Percentiles rank a stretch among this genome's conserved stretches.
These are phyloP conservation scores for Podospora didyma DNA, from an alignment of 495 filamentous ascomycete species.

Conservation along the genomic window DNA sequence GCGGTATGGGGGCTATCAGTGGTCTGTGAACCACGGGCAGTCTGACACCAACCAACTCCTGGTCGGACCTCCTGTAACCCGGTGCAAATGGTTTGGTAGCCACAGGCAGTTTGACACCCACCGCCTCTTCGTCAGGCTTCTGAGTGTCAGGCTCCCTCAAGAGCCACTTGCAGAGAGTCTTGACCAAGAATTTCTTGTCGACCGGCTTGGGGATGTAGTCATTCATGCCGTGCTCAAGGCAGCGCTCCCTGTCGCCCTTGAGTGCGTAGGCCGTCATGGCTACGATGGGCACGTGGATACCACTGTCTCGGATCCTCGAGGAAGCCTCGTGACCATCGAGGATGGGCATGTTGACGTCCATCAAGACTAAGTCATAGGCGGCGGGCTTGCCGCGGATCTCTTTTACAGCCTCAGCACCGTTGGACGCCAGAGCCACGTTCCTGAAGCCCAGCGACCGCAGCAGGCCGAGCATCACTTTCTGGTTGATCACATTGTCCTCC, in stretches of 20 bases:
- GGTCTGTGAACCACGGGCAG: too few relatives aligned
- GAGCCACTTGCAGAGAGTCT: conserved; percentile 44
- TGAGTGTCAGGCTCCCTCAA: too few relatives aligned
- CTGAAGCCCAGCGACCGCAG: conserved; percentile 52
- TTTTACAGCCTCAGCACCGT: conserved; percentile 55
- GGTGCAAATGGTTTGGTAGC: too few relatives aligned
- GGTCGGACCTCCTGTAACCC: too few relatives aligned
- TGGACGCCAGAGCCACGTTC: conserved; percentile 48
- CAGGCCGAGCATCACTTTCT: conserved; percentile 58
- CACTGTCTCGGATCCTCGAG: conserved; percentile 29
- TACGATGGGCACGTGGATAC: conserved; percentile 52
- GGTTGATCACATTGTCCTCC: conserved; percentile 62
- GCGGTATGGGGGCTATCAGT: too few relatives aligned
- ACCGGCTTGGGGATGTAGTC: conserved; percentile 61
- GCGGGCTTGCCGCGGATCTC: conserved; percentile 47
- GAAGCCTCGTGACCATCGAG: conserved; percentile 42
- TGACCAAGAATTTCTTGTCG: conserved; percentile 39
- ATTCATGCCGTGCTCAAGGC: conserved; percentile 58
- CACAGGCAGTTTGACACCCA: too few relatives aligned
- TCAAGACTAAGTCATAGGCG: conserved; percentile 52
- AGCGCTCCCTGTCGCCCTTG: conserved; percentile 55
- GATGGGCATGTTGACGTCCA: conserved; percentile 52
- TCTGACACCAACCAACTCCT: too few relatives aligned
- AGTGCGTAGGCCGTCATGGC: conserved; percentile 63
- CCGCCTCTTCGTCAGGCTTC: too few relatives aligned